Base-by-base conservation (phyloP, 257 asterid genomes). In the Lycium barbarum region DNA sequence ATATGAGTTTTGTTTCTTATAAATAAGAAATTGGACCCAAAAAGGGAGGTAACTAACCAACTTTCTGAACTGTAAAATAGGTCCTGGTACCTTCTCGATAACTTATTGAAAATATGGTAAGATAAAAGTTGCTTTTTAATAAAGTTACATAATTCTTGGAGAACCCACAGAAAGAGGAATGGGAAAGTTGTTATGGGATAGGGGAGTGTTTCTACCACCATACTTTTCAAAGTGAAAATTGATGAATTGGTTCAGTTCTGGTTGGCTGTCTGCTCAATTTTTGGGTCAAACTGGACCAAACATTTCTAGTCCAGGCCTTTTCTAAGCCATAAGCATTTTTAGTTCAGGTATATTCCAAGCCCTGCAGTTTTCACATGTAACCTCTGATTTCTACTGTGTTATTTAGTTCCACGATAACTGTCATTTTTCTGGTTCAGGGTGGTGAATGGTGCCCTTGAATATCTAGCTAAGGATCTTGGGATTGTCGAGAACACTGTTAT, bases 381-480 rank as follows among this genome's bases (percentile, higher is more conserved):
- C 82, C 63, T 76, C 63, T 51, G 82, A 7, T 26, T 76, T 22
- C 57, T 76, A 13, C 9, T 79, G 55, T 84, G 17, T 67, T 84
- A 9, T 49, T 49, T 1, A 45, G 33, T 57, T 54, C 49, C 68
- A 36, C 5, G 45, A 18, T 85, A 66, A 70, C 45, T 20, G 57
- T 58, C 10, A 51, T 6, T 84, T 33, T 65, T 89, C 84, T 86
- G 84, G 82, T 90, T 86, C 90, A 96, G 99, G 88, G 99, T 96
- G 86, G 98, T 96, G 67, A 96, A 96, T 89, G 99, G 99, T 91
- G 94, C 99, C 80, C 90, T 94, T 72, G 98, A 93, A 87, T 94
- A 94, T 88, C 95, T 96, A 15, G 90, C 99, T 40, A 91, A 88
- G 94, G 99, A 96, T 91, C 98, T 96, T 72, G 98, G 93, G 59